These are phyloP conservation scores for Pascua sp. DNA, from an alignment of 1,284 basidiomycete species.

Conservation along the genomic window DNA sequence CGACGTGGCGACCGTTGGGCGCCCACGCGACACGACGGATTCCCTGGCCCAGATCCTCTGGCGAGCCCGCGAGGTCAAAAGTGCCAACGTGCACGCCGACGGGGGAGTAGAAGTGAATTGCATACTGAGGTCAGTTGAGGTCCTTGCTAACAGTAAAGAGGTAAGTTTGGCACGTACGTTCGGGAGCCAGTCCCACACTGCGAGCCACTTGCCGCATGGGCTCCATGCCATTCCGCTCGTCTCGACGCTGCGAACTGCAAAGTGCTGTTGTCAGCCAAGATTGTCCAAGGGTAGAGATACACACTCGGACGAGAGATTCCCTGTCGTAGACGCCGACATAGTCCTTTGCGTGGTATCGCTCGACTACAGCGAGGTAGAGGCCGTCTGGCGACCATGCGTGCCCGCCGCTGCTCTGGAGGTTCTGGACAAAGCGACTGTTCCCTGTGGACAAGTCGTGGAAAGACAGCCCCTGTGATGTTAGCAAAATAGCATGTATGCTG, in stretches of 20 bases:
- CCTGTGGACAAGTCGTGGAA: conserved; percentile 73
- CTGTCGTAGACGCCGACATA: conserved; percentile 74
- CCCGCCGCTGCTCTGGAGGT: conserved; percentile 51
- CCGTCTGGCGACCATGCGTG: conserved; percentile 74
- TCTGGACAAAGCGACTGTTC: conserved; percentile 49
- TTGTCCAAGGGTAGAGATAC: conserved; percentile 26
- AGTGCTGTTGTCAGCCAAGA: conserved; percentile 58
- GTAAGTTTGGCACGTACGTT: too few species aligned
- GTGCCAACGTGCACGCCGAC: conserved; percentile 66
- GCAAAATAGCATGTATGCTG: not conserved
- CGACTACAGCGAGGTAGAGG: conserved; percentile 73
- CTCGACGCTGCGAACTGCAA: conserved; percentile 70
- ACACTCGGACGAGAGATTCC: conserved; percentile 70
- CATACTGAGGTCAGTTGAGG: conserved; percentile 60
- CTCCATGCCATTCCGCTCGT: conserved; percentile 72
- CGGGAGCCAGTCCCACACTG: conserved; percentile 70
- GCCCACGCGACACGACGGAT: conserved; percentile 74
- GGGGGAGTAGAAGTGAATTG: conserved; percentile 69
- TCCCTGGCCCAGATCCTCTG: conserved; percentile 38
- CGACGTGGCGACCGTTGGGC: conserved; percentile 49
- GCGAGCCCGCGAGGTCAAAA: conserved; percentile 55
- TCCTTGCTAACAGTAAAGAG: conserved; percentile 59
- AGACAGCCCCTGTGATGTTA: conserved; percentile 66
- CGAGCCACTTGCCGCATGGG: conserved; percentile 73
- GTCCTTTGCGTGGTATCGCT: conserved; percentile 80